Conservation (phyloP, 768 basidiomycete genomes). For the Trametes coccinea region DNA sequence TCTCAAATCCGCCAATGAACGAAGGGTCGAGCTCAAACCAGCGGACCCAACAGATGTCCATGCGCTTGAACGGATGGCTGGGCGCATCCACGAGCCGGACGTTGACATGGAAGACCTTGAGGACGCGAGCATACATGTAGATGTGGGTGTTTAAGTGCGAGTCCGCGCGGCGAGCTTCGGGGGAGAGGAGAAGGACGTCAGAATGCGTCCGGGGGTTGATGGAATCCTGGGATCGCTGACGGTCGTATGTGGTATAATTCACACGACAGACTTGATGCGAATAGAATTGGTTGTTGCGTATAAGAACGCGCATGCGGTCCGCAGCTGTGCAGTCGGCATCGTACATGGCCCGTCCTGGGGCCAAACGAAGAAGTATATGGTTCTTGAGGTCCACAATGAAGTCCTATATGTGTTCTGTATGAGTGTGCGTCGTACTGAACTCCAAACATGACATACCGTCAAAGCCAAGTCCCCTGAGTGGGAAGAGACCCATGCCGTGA, state of each 20-base stretch:
- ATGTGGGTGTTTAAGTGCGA: slow-evolving; percentile 13
- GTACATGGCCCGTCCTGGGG: background rate
- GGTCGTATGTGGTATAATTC: slow-evolving; percentile 46
- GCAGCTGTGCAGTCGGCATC: background rate
- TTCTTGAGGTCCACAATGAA: background rate
- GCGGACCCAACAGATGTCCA: slow-evolving; percentile 43
- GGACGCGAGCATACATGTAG: slow-evolving; percentile 32
- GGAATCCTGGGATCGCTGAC: slow-evolving; percentile 41
- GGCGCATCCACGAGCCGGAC: slow-evolving; percentile 19
- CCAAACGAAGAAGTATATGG: background rate
- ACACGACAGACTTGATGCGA: slow-evolving; percentile 13
- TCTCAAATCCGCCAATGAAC: slow-evolving; percentile 30
- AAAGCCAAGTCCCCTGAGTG: background rate
- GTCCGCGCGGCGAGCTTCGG: background rate
- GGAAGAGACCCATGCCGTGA: background rate
- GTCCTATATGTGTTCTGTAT: background rate
- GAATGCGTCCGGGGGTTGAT: slow-evolving; percentile 40
- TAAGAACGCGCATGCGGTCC: background rate
- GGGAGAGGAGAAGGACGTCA: slow-evolving; percentile 33
- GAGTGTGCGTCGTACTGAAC: too few species aligned
- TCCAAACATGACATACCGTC: background rate
- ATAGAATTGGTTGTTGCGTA: background rate
- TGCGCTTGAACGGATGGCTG: slow-evolving; percentile 10
- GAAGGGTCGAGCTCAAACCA: slow-evolving; percentile 37
- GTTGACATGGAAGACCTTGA: slow-evolving; percentile 32